Evolutionary conservation across 352 stramenopile genomes (phyloP), one percentile per base, ranked within the genome.

Genomic region (Phytopythium litorale): DNA sequence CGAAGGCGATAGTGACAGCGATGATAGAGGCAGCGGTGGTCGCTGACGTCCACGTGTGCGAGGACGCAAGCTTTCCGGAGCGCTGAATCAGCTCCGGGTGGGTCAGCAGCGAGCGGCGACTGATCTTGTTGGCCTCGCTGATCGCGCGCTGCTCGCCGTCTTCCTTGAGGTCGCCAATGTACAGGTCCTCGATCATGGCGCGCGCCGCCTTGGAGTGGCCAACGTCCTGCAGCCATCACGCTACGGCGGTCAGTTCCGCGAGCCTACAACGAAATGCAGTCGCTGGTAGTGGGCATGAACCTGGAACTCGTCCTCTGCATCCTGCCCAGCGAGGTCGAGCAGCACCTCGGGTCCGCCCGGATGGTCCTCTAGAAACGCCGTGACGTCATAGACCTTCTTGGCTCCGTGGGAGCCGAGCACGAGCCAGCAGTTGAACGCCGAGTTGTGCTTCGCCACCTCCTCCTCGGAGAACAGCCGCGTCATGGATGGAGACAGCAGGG

Each of bases 291-390:
- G n/a, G 16, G 50, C 1, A 16, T 32, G 18, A 38, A 68, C 67
- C 71, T 76, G 63, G 59, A 97, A 97, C 38, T 87, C 86, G 25
- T 90, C 84, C 15, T 89, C 84, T 19, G 76, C 86, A 67, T 97
- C 88, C 60, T 84, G 71, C 23, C 89, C 91, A 25, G 81, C 88
- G 35, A 96, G 72, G 57, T 96, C 92, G 35, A 98, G 68, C 56
- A 99, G 79, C 30, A 98, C 79, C 70, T 98, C 94, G 6, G 92
- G 78, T 16, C 94, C 96, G 59, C 96, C 94, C 0, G 96, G 94
- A 68, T 99, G 96, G 63, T 98, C 91, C 56, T 98, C 91, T 21
- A 98, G 77, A 71, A 98, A 99, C 42, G 84, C 89, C 18, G 90
- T 95, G 38, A 98, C 81, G 67, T 99, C 91, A 71, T 98, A 98